Evolutionary conservation across 179 eudicot species (phyloP).

Genomic region (Silene noctiflora): DNA sequence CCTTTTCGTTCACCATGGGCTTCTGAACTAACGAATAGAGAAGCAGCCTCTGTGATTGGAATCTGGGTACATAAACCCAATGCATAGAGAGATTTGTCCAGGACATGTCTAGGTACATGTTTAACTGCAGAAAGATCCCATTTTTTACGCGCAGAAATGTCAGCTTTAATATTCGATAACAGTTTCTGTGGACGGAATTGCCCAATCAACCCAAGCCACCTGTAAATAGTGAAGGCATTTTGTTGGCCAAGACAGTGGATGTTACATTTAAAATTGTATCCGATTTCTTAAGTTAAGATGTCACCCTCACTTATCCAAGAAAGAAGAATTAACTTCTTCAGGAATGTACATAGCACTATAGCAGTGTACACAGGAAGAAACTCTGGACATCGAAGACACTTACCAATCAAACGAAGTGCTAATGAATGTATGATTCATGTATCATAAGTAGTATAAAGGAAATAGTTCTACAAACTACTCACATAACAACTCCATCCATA

Average conservation of each 20-base stretch:
- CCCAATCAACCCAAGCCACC: constrained; percentile 74
- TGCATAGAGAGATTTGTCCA: constrained; percentile 69
- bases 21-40: constrained; percentile 55
- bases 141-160: constrained; percentile 38
- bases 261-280: neutral
- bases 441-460: no score
- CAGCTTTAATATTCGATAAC: constrained; percentile 58
- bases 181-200: constrained; percentile 76
- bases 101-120: constrained; percentile 46
- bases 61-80: constrained; percentile 53
- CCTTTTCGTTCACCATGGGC: constrained; percentile 55
- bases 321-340: no score
- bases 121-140: constrained; percentile 43
- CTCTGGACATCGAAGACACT: neutral
- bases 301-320: no score
- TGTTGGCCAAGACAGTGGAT: neutral
- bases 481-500: neutral
- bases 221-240: constrained; percentile 21
- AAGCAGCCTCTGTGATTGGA: constrained; percentile 43
- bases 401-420: neutral
- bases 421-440: neutral
- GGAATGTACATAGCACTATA: no score
- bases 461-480: no score
- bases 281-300: no score
- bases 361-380: neutral